A percentile compares a stretch with the other conserved stretches of the same genome.
phyloP scores from a whole-genome alignment of 1,139 yeast genomes.

The Saccharomyces hybrid region DNA sequence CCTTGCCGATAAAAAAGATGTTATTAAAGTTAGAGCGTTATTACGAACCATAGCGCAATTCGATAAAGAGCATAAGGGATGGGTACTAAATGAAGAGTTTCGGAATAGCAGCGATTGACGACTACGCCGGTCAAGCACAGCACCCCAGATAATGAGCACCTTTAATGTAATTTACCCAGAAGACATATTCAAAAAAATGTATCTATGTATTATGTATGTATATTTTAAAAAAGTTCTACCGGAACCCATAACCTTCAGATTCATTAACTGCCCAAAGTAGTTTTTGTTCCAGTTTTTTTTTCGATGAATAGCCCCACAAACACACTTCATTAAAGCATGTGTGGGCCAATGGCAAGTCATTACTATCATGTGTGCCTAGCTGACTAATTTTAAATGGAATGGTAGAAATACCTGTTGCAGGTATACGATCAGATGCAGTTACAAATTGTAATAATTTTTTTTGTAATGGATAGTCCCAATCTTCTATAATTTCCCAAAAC shows the following conservation, averaged over 20 bases:
- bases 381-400: slow-evolving; percentile 58
- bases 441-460: slow-evolving; percentile 63
- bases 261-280: slow-evolving; percentile 61
- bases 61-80: slow-evolving; percentile 48
- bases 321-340: slow-evolving; percentile 91
- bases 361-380: slow-evolving; percentile 37
- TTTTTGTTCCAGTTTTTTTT: slow-evolving; percentile 47
- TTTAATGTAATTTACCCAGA: background rate
- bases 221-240: slow-evolving; percentile 27
- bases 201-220: background rate
- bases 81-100: slow-evolving; percentile 55
- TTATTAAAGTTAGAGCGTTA: slow-evolving; percentile 59
- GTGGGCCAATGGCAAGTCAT: slow-evolving; percentile 73
- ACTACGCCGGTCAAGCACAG: no score
- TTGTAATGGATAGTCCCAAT: slow-evolving; percentile 42
- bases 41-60: slow-evolving; percentile 62
- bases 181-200: background rate
- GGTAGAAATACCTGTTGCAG: slow-evolving; percentile 82
- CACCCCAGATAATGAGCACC: background rate
- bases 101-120: background rate
- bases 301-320: slow-evolving; percentile 52
- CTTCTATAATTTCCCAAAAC: slow-evolving; percentile 75
- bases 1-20: slow-evolving; percentile 46
- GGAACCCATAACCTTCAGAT: slow-evolving; percentile 81
- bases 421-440: slow-evolving; percentile 86